Percentiles rank a stretch among this genome's conserved stretches.
phyloP scores from a whole-genome alignment of 164 flowering plant genomes.

The Saururus chinensis region DNA sequence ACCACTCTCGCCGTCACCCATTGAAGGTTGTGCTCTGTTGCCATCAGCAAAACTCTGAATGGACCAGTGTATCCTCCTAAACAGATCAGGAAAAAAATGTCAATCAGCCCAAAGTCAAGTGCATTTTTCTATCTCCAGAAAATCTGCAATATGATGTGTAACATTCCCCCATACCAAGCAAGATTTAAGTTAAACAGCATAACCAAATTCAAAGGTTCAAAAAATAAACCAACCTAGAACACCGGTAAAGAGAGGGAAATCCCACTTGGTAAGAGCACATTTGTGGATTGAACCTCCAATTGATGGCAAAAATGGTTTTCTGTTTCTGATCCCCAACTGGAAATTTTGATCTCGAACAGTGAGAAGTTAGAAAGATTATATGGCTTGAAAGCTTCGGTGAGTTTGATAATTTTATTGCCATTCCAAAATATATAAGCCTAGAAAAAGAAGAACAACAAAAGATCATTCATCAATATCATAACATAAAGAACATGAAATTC shows the following conservation, averaged over 20 bases:
- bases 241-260: constrained; percentile 7
- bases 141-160: neutral
- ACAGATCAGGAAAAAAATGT: constrained; percentile 2
- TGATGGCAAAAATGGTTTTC: constrained; percentile 13
- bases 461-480: neutral
- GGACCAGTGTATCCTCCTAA: constrained; percentile 50
- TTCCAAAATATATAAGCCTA: constrained; percentile 9
- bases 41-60: constrained; percentile 45
- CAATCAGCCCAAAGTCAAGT: neutral
- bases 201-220: neutral
- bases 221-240: neutral
- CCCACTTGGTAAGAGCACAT: constrained; percentile 11
- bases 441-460: neutral
- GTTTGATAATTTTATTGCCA: constrained; percentile 13
- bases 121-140: neutral
- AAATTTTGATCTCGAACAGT: constrained; percentile 16
- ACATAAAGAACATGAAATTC: neutral
- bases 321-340: constrained; percentile 15
- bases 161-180: neutral
- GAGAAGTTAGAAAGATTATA: constrained; percentile 3
- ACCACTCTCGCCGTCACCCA: constrained; percentile 28
- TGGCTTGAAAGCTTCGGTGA: constrained; percentile 11
- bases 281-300: constrained; percentile 15
- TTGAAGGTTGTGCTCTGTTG: constrained; percentile 31
- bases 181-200: too few species aligned